phyloP scores from a whole-genome alignment of 2,329 filamentous ascomycete species.

The Clarireedia hainanense region DNA sequence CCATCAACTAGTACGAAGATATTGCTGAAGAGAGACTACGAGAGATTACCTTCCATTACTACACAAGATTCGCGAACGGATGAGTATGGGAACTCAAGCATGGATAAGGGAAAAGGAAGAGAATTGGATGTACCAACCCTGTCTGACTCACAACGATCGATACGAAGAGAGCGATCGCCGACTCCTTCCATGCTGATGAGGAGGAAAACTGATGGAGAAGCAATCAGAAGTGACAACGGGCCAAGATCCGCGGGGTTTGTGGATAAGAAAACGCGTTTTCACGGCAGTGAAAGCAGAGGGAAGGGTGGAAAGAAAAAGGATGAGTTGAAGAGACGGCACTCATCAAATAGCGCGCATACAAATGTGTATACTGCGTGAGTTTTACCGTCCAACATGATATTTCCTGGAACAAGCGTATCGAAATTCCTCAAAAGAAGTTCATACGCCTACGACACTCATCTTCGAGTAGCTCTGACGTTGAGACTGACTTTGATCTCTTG shows the following conservation, averaged over 20 bases:
- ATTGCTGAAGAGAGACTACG: not conserved
- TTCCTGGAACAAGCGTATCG: not conserved
- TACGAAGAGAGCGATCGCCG: not conserved
- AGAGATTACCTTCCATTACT: constrained; percentile 1
- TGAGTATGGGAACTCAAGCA: not conserved
- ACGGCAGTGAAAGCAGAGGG: not conserved
- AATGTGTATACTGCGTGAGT: constrained; percentile 13
- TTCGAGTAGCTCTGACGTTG: too few species aligned
- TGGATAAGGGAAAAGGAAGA: not conserved
- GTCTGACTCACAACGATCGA: not conserved
- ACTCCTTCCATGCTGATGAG: constrained; percentile 2
- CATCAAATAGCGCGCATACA: not conserved
- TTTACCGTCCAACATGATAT: not conserved
- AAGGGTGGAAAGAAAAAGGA: constrained; percentile 6
- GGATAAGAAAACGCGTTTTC: not conserved
- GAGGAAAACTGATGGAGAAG: not conserved
- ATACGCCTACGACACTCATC: too few species aligned
- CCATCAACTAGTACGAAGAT: not conserved
- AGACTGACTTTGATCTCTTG: not conserved
- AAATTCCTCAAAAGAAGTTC: too few species aligned
- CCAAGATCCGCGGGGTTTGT: not conserved
- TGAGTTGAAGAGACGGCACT: not conserved
- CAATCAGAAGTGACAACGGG: not conserved
- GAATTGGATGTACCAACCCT: not conserved
- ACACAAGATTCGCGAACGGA: not conserved